phyloP scores from a whole-genome alignment of 371 early-diverging fungal genomes.

The Mortierella sp. region DNA sequence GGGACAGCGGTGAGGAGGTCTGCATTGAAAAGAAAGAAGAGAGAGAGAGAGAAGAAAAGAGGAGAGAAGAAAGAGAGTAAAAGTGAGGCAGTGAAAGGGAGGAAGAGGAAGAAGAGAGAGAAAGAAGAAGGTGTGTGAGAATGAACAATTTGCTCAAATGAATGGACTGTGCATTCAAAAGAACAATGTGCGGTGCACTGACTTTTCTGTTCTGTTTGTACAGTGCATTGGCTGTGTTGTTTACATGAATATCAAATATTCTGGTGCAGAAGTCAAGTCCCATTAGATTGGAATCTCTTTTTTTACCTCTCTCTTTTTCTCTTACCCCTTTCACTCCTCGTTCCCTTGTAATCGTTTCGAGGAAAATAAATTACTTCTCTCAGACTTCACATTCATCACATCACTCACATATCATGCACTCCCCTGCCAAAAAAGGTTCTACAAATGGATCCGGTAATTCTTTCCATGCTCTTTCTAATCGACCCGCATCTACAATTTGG shows the following conservation, averaged over 20 bases:
- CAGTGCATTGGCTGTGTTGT: no score
- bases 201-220: no score
- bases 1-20: neutral
- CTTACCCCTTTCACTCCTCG: neutral
- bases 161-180: neutral
- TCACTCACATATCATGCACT: neutral
- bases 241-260: neutral
- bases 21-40: neutral
- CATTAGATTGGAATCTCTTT: neutral
- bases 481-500: slow-evolving; percentile 32
- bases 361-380: neutral
- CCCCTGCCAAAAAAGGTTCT: neutral
- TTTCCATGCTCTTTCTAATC: neutral
- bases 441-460: neutral
- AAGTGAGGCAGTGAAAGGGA: neutral
- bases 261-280: neutral
- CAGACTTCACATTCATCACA: neutral
- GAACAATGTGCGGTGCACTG: no score
- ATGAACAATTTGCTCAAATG: neutral
- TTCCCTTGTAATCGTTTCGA: slow-evolving; percentile 4
- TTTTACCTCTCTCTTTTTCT: slow-evolving; percentile 13
- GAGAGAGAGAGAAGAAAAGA: neutral
- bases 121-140: neutral
- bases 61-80: neutral
- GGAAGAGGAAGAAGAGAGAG: neutral